These are phyloP conservation scores for Pontederia paniculata DNA, from an alignment of 176 grass and related monocot species.

Conservation along the genomic window DNA sequence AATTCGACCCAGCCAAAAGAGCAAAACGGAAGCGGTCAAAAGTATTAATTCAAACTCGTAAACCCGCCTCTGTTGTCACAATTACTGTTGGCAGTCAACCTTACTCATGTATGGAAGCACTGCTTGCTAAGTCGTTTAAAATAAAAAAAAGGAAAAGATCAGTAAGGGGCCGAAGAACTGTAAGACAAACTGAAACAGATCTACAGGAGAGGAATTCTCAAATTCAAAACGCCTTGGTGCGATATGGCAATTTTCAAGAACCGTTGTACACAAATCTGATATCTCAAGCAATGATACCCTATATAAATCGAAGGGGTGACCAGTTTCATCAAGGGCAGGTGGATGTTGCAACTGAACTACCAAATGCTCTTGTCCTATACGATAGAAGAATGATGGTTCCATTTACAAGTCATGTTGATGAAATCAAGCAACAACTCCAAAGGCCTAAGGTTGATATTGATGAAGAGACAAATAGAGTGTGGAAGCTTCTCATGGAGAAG, in stretches of 20 bases:
- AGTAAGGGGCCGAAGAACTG: conserved; percentile 7
- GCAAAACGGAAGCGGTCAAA: conserved; percentile 46
- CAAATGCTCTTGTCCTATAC: conserved; percentile 35
- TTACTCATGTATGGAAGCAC: conserved; percentile 30
- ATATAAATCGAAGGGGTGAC: conserved; percentile 25
- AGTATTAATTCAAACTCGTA: conserved; percentile 19
- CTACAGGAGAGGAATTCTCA: conserved; percentile 2
- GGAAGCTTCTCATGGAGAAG: conserved; percentile 67
- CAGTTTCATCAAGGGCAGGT: conserved; percentile 27
- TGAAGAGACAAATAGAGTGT: conserved; percentile 59
- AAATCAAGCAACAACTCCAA: conserved; percentile 37
- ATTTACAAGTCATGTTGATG: conserved; percentile 20
- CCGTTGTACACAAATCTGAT: conserved; percentile 14
- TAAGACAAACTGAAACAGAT: conserved; percentile 10
- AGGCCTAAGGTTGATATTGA: conserved; percentile 68
- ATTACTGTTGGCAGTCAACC: background rate
- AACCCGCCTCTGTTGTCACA: conserved; percentile 17
- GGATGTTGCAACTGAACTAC: conserved; percentile 11
- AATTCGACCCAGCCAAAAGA: conserved; percentile 24
- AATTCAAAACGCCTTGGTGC: conserved; percentile 1
- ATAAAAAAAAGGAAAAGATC: conserved; percentile 47
- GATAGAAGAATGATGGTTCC: conserved; percentile 26
- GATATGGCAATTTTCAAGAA: conserved; percentile 16
- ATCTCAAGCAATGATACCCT: conserved; percentile 30
- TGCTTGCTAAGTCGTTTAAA: conserved; percentile 29